Conservation (phyloP, 2,329 filamentous ascomycete species). For the Aureobasidium sp. region DNA sequence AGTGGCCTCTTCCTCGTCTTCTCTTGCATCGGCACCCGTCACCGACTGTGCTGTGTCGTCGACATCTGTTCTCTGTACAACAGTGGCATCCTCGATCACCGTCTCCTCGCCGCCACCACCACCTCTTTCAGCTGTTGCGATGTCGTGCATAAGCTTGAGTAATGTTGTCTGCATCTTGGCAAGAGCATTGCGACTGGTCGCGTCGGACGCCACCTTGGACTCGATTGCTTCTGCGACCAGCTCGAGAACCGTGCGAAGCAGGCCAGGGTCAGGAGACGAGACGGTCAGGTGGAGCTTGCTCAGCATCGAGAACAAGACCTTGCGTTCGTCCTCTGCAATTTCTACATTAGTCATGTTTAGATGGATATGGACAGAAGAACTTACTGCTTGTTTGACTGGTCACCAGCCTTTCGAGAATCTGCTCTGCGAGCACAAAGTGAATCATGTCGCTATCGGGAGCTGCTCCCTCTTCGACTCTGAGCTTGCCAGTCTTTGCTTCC, state of each 20-base stretch:
- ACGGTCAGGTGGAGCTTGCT: conserved; percentile 72
- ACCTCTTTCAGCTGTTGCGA: conserved; percentile 27
- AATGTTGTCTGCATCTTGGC: conserved; percentile 46
- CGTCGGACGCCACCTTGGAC: conserved; percentile 44
- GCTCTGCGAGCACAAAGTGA: conserved; percentile 70
- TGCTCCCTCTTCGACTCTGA: conserved; percentile 51
- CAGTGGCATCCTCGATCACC: conserved; percentile 16
- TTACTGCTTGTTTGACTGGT: conserved; percentile 58
- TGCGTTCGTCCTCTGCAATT: conserved; percentile 71
- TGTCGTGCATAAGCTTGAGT: conserved; percentile 47
- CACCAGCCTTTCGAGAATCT: conserved; percentile 68
- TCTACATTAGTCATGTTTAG: conserved; percentile 24
- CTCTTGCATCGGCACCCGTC: conserved; percentile 2
- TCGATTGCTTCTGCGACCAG: conserved; percentile 44
- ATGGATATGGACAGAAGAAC: conserved; percentile 23
- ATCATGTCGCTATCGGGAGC: conserved; percentile 48
- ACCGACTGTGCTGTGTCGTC: conserved; percentile 11
- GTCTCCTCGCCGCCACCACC: conserved; percentile 29
- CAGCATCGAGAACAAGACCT: conserved; percentile 68
- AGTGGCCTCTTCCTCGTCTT: conserved; percentile 4
- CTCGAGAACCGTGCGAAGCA: conserved; percentile 34
- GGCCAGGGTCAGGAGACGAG: conserved; percentile 24
- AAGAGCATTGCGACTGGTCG: conserved; percentile 47
- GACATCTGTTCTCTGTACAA: neutral
- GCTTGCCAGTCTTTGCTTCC: conserved; percentile 40